Percentiles rank a stretch among this genome's conserved stretches.
Conservation (phyloP, 257 asterid species). For the Penstemon newberryi region DNA sequence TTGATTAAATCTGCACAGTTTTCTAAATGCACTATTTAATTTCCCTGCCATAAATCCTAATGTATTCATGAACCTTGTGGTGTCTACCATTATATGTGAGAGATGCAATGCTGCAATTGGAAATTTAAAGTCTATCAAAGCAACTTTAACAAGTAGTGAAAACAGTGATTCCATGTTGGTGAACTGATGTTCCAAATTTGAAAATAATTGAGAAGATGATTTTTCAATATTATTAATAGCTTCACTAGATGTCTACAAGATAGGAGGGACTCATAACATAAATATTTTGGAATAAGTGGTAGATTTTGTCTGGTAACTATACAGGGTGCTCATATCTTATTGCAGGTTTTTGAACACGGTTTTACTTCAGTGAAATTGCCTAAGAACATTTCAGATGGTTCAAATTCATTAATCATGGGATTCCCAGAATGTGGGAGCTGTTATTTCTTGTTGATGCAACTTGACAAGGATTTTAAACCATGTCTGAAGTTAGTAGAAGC, state of each 20-base stretch:
- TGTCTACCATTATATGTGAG: constrained; percentile 2
- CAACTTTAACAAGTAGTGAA: constrained; percentile 24
- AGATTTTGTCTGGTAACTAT: constrained; percentile 22
- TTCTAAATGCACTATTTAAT: constrained; percentile 6
- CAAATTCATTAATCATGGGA: constrained; percentile 80
- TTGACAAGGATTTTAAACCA: constrained; percentile 89
- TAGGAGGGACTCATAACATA: neutral
- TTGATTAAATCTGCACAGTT: neutral
- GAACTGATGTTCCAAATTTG: constrained; percentile 19
- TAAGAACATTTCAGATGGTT: constrained; percentile 65
- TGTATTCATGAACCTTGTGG: constrained; percentile 10
- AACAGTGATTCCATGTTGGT: constrained; percentile 22
- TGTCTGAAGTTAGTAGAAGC: constrained; percentile 82
- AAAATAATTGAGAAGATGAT: constrained; percentile 18
- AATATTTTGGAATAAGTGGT: constrained; percentile 19
- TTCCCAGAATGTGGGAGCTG: constrained; percentile 94
- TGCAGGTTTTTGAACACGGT: constrained; percentile 92
- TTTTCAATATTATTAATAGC: constrained; percentile 5
- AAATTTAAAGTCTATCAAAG: constrained; percentile 19
- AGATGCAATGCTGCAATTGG: constrained; percentile 23
- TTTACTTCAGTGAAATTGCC: constrained; percentile 70
- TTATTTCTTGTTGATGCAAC: constrained; percentile 86
- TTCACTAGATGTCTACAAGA: constrained; percentile 8
- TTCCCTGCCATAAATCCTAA: constrained; percentile 25
- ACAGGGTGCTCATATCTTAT: constrained; percentile 22